Evolutionary conservation across 2,329 filamentous ascomycete genomes (phyloP), one percentile per base, ranked within the genome.

Genomic region (Bipolaris zeicola): DNA sequence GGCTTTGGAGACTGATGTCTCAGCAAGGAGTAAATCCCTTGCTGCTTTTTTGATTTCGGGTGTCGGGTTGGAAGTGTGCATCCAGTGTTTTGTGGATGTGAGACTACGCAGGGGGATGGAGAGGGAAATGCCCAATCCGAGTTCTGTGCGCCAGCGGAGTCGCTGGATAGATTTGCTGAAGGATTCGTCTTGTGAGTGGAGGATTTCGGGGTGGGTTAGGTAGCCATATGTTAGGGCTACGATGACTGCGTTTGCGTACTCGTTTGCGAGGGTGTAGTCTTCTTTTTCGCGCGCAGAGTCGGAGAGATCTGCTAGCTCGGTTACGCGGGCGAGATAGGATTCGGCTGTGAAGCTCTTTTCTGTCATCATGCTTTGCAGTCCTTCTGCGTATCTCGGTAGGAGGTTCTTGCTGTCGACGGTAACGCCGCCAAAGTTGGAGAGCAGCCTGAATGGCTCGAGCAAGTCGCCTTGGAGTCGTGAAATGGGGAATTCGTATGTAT

Each of bases 191-290:
- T 68, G 65, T 5, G 61, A 64, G 44, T 71, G 69, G 16, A 73
- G 61, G 1, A 49, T 43, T 33, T 73, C 70, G 7, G 68, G 61
- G 8, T 65, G 68, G 5, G 70, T 74, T 22, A 73, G 64, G 53
- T 70, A 75, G 1, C 61, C 71, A 44, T 72, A 72, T 6, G 71
- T 73, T 14, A 74, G 52, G 0, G 67, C 64, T 14, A 75, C 70
- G 14, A 72, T 63, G 33, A 65, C 67, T 6, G 65, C 50, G 13
- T 70, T 62, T 3, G 52, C 59, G 13, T 72, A 67, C 33, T 74
- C 71, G 13, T 52, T 57, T 10, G 66, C 65, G 1, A 63, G 26
- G 0, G 46, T 10, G 20, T 64, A 63, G 7, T 72, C 52, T 2
- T 58, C 58, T 18, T 52, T 60, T 2, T 58, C 59, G 5, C 60